phyloP scores from a whole-genome alignment of 192 early-diverging fungal genomes.

The Backusella sp. region DNA sequence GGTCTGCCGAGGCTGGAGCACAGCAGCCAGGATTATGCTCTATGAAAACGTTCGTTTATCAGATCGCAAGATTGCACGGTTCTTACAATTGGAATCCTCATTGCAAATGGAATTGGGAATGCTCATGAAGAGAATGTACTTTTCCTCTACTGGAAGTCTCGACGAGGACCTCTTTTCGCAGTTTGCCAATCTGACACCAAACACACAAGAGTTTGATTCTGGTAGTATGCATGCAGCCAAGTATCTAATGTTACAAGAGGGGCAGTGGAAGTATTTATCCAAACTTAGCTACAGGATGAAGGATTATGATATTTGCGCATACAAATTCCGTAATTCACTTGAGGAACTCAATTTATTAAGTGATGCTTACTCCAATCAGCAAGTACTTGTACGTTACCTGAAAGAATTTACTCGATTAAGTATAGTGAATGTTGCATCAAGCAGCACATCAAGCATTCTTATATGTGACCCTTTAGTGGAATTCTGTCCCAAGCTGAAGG shows the following conservation, averaged over 20 bases:
- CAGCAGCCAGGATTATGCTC: neutral
- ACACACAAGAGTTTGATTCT: slow-evolving; percentile 1
- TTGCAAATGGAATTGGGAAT: neutral
- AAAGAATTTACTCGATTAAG: neutral
- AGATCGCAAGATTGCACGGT: neutral
- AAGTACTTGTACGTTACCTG: neutral
- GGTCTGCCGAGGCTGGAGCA: neutral
- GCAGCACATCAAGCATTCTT: neutral
- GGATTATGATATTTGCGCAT: neutral
- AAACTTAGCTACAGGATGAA: neutral
- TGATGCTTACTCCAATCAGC: neutral
- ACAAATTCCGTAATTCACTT: neutral
- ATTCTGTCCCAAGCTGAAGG: neutral
- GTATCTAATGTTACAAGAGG: neutral
- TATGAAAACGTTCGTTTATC: slow-evolving; percentile 8
- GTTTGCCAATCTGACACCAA: neutral
- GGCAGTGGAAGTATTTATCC: neutral
- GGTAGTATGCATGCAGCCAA: neutral
- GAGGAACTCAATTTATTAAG: neutral
- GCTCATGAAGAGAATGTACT: neutral
- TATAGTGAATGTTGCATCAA: neutral
- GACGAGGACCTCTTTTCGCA: neutral
- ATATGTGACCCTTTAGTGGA: neutral
- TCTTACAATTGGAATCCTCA: neutral
- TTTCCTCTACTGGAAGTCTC: neutral